phyloP scores from a whole-genome alignment of 2,329 filamentous ascomycete species.

The Coniosporium tulheliwenetii region DNA sequence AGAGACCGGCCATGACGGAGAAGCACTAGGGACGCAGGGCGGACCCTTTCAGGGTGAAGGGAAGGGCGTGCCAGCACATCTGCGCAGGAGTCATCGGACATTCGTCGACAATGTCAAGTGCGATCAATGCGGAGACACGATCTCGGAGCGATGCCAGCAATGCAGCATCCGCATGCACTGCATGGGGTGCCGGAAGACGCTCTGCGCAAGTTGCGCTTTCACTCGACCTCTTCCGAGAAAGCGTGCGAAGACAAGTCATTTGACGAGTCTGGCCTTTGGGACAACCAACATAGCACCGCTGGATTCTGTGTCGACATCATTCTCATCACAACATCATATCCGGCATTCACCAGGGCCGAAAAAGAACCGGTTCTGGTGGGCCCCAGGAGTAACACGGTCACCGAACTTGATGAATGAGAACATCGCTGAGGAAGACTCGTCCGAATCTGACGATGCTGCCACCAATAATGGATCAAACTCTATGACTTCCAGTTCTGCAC shows the following conservation, averaged over 20 bases:
- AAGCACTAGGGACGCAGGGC: constrained; percentile 36
- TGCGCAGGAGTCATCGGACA: constrained; percentile 34
- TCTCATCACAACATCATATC: neutral
- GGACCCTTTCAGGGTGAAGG: constrained; percentile 30
- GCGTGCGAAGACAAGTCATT: constrained; percentile 18
- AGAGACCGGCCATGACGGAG: constrained; percentile 38
- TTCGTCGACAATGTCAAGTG: constrained; percentile 40
- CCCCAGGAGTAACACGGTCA: constrained; percentile 36
- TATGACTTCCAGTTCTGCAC: constrained; percentile 13
- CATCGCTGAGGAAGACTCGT: constrained; percentile 19
- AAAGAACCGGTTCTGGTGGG: constrained; percentile 41
- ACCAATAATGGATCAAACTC: constrained; percentile 15
- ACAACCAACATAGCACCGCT: neutral
- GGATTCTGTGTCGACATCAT: neutral
- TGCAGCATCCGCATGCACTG: constrained; percentile 48
- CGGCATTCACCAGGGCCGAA: constrained; percentile 1
- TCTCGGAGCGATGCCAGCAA: constrained; percentile 42
- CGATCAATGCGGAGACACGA: constrained; percentile 35
- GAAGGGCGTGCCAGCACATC: constrained; percentile 37
- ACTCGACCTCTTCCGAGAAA: constrained; percentile 34
- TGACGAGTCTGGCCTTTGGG: constrained; percentile 19
- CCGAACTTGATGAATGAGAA: constrained; percentile 44
- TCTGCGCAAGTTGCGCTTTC: constrained; percentile 44
- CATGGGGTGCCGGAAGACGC: constrained; percentile 42
- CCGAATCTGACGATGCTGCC: constrained; percentile 19